Evolutionary conservation across 306 rosid genomes (phyloP), one percentile per base, ranked within the genome.

Genomic region (Trifolium subterraneum): DNA sequence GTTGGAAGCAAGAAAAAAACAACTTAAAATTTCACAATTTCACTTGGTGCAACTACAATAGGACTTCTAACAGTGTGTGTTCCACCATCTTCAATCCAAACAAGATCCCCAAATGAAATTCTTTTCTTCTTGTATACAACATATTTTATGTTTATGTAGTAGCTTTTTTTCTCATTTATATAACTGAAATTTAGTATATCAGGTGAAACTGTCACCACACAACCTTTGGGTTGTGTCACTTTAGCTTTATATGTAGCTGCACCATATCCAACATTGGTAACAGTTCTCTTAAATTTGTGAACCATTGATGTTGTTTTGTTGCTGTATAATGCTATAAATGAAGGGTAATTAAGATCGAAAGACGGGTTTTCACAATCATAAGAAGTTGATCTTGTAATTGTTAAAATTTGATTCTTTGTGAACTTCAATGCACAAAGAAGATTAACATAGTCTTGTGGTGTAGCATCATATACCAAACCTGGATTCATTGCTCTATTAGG

Each of bases 401-500:
- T 14, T 16, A 51, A 9, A 78, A 88, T 78, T 66, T 84, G 83
- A 7, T 64, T 78, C 8, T 22, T 8, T 8, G 84, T 82, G 10
- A 66, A 80, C 2, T 80, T 64, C 27, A 73, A 52, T 19, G 78
- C 61, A 60, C 89, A 82, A 2, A 88, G 76, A 55, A 86, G 77
- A 64, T 84, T 69, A 38, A 83, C 86, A 81, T 86, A 86, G 72
- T 88, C 90, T 39, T 86, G 87, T 48, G 73, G 79, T 6, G 88
- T 73, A 18, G 80, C 87, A 73, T 88, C 87, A 71, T 84, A 86
- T 5, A 84, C 12, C 50, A 86, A 70, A 55, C 88, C 88, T 3
- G 90, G 90, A 31, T 80, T 84, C 76, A 82, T 82, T 25, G 93
- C 88, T 82, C 60, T 72, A 29, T 86, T 84, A 4, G 90, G 87